These are phyloP conservation scores for Euphorbia lathyris DNA, from an alignment of 345 rosid genomes.

Conservation along the genomic window DNA sequence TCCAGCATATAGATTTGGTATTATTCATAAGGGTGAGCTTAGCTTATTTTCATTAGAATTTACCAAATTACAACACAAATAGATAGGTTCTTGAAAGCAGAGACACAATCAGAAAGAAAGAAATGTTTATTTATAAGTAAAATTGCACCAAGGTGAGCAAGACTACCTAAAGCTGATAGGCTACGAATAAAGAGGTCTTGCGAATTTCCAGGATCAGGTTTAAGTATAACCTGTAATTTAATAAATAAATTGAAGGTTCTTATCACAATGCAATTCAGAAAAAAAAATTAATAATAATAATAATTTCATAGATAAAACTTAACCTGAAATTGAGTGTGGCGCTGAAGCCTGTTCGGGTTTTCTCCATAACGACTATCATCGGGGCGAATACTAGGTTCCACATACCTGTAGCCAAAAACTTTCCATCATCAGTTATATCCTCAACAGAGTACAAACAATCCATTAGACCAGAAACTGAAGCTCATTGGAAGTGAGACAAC, in stretches of 20 bases:
- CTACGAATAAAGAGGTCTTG: slow-evolving; percentile 89
- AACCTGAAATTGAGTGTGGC: slow-evolving; percentile 97
- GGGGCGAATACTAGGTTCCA: slow-evolving; percentile 93
- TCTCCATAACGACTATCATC: slow-evolving; percentile 97
- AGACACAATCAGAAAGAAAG: background rate
- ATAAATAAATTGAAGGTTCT: background rate
- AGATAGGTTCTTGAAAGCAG: background rate
- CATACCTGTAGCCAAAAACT: slow-evolving; percentile 46
- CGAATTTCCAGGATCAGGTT: slow-evolving; percentile 97
- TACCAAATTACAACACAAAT: background rate
- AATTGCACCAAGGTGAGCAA: background rate
- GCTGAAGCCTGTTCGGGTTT: slow-evolving; percentile 94
- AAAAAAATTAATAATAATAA: background rate
- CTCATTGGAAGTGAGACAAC: background rate
- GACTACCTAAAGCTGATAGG: slow-evolving; percentile 82
- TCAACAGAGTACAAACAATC: background rate
- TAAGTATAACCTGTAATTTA: slow-evolving; percentile 71
- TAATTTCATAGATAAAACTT: background rate
- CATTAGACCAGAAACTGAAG: background rate
- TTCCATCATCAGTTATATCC: slow-evolving; percentile 8
- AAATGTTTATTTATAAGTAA: background rate
- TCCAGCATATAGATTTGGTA: background rate
- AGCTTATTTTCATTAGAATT: background rate
- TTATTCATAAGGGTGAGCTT: background rate
- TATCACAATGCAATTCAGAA: background rate